Percentiles rank a stretch among this genome's conserved stretches.
phyloP scores from a whole-genome alignment of 1,284 basidiomycete genomes.

The Athelia sp. region DNA sequence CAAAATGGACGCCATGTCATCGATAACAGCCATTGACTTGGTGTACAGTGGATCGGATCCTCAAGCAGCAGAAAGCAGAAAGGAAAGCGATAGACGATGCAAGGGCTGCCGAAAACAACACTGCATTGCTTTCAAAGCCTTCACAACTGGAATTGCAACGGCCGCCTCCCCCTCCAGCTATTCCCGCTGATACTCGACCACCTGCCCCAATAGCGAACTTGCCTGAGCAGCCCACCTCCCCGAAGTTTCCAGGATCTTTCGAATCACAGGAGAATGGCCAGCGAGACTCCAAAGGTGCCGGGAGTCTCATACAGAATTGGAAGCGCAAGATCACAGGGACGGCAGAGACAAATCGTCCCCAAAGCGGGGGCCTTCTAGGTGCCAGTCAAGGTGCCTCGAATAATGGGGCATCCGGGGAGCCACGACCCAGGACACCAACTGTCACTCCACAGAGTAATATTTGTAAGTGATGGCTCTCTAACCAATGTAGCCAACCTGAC shows the following conservation, averaged over 20 bases:
- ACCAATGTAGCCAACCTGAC: conserved; percentile 2
- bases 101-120: conserved; percentile 18
- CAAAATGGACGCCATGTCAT: conserved; percentile 1
- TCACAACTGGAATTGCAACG: neutral
- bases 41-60: conserved; percentile 78
- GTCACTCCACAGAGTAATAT: conserved; percentile 61
- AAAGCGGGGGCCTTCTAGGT: neutral
- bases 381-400: too few relatives aligned
- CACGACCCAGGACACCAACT: conserved; percentile 15
- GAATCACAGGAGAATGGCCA: neutral
- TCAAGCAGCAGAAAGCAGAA: conserved; percentile 80
- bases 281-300: conserved; percentile 4
- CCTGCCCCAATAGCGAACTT: neutral
- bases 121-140: conserved; percentile 11
- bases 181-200: neutral
- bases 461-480: conserved; percentile 31
- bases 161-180: neutral
- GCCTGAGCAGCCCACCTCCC: conserved; percentile 4
- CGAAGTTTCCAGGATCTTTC: neutral
- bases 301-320: conserved; percentile 20
- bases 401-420: neutral
- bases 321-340: conserved; percentile 20
- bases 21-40: conserved; percentile 1
- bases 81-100: conserved; percentile 56
- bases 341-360: neutral